Percentiles rank a stretch among this genome's conserved stretches.
These are phyloP conservation scores for Ustilaginoidea virens DNA, from an alignment of 2,329 filamentous ascomycete species.

Conservation along the genomic window DNA sequence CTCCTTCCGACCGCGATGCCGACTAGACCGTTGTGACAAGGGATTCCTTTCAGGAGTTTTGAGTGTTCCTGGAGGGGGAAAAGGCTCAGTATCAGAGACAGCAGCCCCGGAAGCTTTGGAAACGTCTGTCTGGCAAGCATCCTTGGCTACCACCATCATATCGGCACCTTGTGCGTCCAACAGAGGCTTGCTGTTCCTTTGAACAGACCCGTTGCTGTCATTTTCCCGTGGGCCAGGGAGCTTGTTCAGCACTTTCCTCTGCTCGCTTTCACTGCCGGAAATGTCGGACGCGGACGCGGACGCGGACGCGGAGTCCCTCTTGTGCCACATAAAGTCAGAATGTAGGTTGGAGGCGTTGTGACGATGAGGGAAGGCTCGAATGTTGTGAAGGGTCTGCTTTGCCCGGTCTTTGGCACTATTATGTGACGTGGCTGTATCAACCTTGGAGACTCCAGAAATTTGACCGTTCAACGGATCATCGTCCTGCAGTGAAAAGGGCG, in stretches of 20 bases:
- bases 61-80: constrained; percentile 15
- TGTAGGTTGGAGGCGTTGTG: constrained; percentile 32
- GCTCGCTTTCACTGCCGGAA: constrained; percentile 47
- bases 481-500: constrained; percentile 13
- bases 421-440: constrained; percentile 28
- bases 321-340: constrained; percentile 36
- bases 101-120: too few relatives aligned
- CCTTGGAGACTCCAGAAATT: constrained; percentile 10
- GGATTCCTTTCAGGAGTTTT: constrained; percentile 16
- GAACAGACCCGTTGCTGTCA: too few relatives aligned
- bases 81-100: constrained; percentile 14
- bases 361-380: constrained; percentile 39
- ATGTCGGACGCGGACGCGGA: too few relatives aligned
- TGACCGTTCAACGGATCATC: constrained; percentile 10
- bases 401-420: constrained; percentile 42
- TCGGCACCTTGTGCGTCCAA: constrained; percentile 45
- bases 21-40: constrained; percentile 14
- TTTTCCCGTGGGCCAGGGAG: too few relatives aligned
- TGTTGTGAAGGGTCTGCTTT: constrained; percentile 41
- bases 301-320: constrained; percentile 30
- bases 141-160: too few relatives aligned
- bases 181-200: constrained; percentile 34
- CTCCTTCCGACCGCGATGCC: constrained; percentile 18
- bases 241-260: too few relatives aligned
- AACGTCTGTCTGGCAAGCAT: constrained; percentile 29